Base-by-base conservation (phyloP, 2,329 filamentous ascomycete genomes). In the Xylariaceae sp. region DNA sequence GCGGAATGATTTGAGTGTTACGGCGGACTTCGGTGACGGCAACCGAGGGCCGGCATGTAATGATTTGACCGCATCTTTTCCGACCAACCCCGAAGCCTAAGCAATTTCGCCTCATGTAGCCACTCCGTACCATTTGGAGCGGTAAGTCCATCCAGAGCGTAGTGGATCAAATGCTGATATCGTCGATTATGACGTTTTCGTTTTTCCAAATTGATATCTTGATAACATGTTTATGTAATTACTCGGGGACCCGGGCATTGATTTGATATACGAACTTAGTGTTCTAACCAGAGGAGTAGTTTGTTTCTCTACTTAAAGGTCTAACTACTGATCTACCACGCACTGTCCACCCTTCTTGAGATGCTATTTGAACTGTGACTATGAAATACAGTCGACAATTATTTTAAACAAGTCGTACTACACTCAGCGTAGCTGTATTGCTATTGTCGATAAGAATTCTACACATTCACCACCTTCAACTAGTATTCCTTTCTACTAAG, bases 21-120 rank as follows among this genome's bases (percentile, higher is more conserved):
- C 35, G 13, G 45, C 39, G 26, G 24, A 27, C 27, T 53, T 53
- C 50, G 50, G 50, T 39, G 35, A 36, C 51, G 51, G 51, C 45
- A 20, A 39, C 51, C 51, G 51, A 54, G 45, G 39, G 27, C 51
- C 51, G 51, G 45, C 27, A 45, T 37, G 43, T 13, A 6, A 13
- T 8, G 29, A 16, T 24, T 35, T 41, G 18, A 16, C 33, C 51
- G 40, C 39, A 20, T 16, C 16, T 26, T 42, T 20, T 9, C 33
- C 26, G 51, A 54, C n/a, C 39, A 32, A 24, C 45, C 4, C 51
- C 51, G 51, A 50, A 20, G 24, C 26, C 7, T 50, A n/a, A 49
- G 44, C 24, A 37, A 49, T 23, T n/a, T 16, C 44, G 33, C 37
- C 26, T 39, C 50, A 53, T 49, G 49, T 49, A 13, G 27, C 7